Evolutionary conservation across 164 flowering plant species (phyloP).

Genomic region (Paratinospora sagittata): DNA sequence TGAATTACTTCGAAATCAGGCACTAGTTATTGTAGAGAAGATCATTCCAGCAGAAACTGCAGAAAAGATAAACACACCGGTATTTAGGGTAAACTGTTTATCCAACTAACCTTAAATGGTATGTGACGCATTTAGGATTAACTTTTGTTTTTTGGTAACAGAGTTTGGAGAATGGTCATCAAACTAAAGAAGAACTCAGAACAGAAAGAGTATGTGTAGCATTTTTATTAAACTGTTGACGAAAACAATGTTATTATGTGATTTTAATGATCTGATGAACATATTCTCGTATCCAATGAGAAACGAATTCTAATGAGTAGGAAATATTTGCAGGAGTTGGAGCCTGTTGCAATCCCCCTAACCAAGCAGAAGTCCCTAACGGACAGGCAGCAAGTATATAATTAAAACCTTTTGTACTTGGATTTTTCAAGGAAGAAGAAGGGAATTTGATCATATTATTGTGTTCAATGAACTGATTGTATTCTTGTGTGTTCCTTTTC

Average conservation of each 20-base stretch:
- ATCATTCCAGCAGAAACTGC: constrained; percentile 25
- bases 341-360: constrained; percentile 23
- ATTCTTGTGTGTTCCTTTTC: background rate
- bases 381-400: constrained; percentile 65
- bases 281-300: background rate
- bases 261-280: background rate
- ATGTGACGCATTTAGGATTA: background rate
- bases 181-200: constrained; percentile 30
- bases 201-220: constrained; percentile 30
- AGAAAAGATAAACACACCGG: constrained; percentile 22
- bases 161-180: constrained; percentile 44
- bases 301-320: constrained; percentile 5
- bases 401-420: background rate
- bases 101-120: background rate
- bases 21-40: constrained; percentile 31
- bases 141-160: constrained; percentile 22
- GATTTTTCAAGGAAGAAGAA: background rate
- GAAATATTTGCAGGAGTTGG: constrained; percentile 36
- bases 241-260: background rate
- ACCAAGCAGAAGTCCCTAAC: constrained; percentile 67
- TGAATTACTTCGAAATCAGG: constrained; percentile 44
- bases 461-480: background rate
- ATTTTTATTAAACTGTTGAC: background rate
- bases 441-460: background rate
- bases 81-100: constrained; percentile 31